A percentile compares a stretch with the other conserved stretches of the same genome.
Evolutionary conservation across 495 filamentous ascomycete genomes (phyloP).

Genomic region (Trichodelitschia bisporula): DNA sequence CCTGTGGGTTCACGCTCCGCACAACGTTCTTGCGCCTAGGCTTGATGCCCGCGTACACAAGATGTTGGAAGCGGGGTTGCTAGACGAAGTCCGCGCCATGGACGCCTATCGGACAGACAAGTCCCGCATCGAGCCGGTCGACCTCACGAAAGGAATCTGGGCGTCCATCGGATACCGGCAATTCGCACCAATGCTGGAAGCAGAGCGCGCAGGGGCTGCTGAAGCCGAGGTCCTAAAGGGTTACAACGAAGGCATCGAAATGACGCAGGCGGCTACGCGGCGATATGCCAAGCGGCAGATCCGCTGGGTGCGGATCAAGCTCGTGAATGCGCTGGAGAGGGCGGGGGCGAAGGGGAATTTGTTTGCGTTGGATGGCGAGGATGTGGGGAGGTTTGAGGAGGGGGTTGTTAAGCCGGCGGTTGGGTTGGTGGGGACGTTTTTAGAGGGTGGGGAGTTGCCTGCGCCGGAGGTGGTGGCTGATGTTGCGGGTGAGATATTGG

Average conservation of each 20-base stretch:
- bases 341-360: constrained; percentile 26
- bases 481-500: constrained; percentile 28
- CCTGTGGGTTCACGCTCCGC: constrained; percentile 68
- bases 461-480: constrained; percentile 36
- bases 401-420: constrained; percentile 39
- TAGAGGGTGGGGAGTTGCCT: constrained; percentile 29
- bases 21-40: constrained; percentile 36
- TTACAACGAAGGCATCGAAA: constrained; percentile 24
- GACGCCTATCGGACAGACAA: no score
- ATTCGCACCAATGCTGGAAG: no score
- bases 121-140: constrained; percentile 27
- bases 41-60: constrained; percentile 54
- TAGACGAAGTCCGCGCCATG: constrained; percentile 35
- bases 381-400: constrained; percentile 27
- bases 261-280: constrained; percentile 51
- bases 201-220: constrained; percentile 35
- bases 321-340: constrained; percentile 36
- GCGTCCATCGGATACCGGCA: constrained; percentile 92
- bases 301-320: constrained; percentile 66
- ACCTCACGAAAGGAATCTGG: constrained; percentile 68
- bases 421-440: constrained; percentile 31
- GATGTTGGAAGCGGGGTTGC: constrained; percentile 57
- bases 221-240: constrained; percentile 13
- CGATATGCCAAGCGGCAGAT: constrained; percentile 71
- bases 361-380: constrained; percentile 53